These are phyloP conservation scores for Brassica incana DNA, from an alignment of 345 rosid species.

Conservation along the genomic window DNA sequence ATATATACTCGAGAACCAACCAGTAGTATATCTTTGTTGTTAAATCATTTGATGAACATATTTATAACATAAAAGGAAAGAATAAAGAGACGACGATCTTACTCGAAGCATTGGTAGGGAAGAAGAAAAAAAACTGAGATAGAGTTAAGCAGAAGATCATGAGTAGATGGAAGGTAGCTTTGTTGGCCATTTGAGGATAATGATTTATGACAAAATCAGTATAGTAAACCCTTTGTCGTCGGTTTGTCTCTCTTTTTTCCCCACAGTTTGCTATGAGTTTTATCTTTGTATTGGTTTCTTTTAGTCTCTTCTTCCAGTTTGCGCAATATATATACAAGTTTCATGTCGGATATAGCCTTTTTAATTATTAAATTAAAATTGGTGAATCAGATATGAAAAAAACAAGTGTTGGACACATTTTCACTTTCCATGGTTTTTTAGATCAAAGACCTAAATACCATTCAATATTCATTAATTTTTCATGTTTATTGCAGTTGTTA, in stretches of 20 bases:
- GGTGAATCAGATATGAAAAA: neutral
- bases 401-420: neutral
- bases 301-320: constrained; percentile 4
- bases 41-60: neutral
- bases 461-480: neutral
- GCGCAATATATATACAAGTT: constrained; percentile 12
- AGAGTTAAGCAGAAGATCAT: constrained; percentile 41
- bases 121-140: constrained; percentile 37
- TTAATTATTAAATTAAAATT: neutral
- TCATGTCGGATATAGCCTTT: neutral
- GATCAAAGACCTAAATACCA: neutral
- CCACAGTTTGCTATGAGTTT: constrained; percentile 8
- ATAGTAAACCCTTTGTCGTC: neutral
- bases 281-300: constrained; percentile 12
- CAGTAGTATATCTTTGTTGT: neutral
- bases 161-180: constrained; percentile 38
- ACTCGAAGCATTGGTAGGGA: constrained; percentile 33
- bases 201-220: neutral
- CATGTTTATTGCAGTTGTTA: constrained; percentile 1
- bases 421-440: neutral
- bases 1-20: neutral
- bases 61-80: neutral
- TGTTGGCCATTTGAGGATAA: constrained; percentile 44
- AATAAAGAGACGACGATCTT: neutral
- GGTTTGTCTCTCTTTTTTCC: constrained; percentile 1